These are phyloP conservation scores for Neonectria ditissima DNA, from an alignment of 2,329 filamentous ascomycete species.

Conservation along the genomic window DNA sequence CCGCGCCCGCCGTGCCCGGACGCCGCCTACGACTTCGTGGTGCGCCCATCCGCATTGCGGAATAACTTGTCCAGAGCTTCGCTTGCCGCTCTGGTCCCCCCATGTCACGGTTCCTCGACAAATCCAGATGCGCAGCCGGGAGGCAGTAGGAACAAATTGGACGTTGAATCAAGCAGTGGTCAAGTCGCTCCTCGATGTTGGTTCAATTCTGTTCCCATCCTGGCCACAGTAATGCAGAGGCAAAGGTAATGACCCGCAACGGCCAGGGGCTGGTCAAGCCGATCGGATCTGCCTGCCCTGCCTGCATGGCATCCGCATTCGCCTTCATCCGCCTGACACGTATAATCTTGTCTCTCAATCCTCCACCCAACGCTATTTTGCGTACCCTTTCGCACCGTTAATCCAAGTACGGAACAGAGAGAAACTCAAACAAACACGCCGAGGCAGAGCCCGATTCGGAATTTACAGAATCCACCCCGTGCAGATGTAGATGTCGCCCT, in stretches of 20 bases:
- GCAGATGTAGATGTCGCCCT: background rate
- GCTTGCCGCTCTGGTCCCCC: background rate
- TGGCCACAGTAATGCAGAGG: background rate
- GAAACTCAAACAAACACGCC: background rate
- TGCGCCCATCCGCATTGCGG: conserved; percentile 3
- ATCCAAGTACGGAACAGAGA: background rate
- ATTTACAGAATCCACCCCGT: no score
- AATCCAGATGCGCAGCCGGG: background rate
- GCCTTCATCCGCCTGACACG: conserved; percentile 3
- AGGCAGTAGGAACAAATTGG: background rate
- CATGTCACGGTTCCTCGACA: background rate
- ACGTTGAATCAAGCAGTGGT: conserved; percentile 14
- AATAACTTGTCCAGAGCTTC: background rate
- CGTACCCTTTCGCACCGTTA: background rate
- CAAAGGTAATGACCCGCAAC: conserved; percentile 20
- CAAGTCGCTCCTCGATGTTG: background rate
- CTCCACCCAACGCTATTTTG: background rate
- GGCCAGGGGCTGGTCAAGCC: conserved; percentile 3
- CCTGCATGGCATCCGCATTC: conserved; percentile 23
- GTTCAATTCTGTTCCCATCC: conserved; percentile 9
- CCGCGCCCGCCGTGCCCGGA: conserved; percentile 3
- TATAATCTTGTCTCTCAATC: background rate
- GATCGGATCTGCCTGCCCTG: conserved; percentile 18
- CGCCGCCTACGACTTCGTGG: conserved; percentile 7
- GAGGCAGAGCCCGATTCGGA: background rate